Percentiles rank a stretch among this genome's conserved stretches.
Evolutionary conservation across 2,329 filamentous ascomycete genomes (phyloP).

Genomic region (Eutypella sp.): DNA sequence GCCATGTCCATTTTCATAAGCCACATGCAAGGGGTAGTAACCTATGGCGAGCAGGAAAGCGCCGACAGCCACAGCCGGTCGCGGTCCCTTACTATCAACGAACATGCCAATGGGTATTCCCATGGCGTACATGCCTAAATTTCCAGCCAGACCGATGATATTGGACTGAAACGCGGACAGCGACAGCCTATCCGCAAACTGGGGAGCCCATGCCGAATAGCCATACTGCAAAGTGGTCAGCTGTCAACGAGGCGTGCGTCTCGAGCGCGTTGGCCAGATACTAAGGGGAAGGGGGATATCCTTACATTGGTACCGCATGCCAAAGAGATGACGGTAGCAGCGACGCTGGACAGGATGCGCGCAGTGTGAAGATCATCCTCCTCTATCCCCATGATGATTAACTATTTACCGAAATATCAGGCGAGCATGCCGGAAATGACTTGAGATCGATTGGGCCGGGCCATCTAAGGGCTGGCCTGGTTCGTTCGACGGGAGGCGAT

Average conservation of each 20-base stretch:
- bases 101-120: slow-evolving; percentile 87
- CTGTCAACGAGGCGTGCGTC: too few species aligned
- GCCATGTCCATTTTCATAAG: slow-evolving; percentile 64
- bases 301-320: slow-evolving; percentile 90
- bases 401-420: neutral
- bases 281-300: slow-evolving; percentile 9
- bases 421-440: neutral
- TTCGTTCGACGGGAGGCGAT: neutral
- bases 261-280: too few species aligned
- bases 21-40: slow-evolving; percentile 79
- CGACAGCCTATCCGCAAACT: slow-evolving; percentile 82
- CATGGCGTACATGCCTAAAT: slow-evolving; percentile 88
- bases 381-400: slow-evolving; percentile 37
- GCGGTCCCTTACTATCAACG: slow-evolving; percentile 76
- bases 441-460: neutral
- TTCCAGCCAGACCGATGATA: slow-evolving; percentile 79
- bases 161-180: slow-evolving; percentile 92
- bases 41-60: slow-evolving; percentile 68
- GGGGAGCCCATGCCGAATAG: slow-evolving; percentile 95
- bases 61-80: slow-evolving; percentile 72
- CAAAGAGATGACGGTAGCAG: slow-evolving; percentile 77
- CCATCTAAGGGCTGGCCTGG: neutral
- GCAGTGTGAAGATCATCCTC: slow-evolving; percentile 52
- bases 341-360: slow-evolving; percentile 76
- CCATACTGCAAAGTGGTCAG: slow-evolving; percentile 72